phyloP scores from a whole-genome alignment of 805 yeast genomes.

The Kuraishia floccosa region DNA sequence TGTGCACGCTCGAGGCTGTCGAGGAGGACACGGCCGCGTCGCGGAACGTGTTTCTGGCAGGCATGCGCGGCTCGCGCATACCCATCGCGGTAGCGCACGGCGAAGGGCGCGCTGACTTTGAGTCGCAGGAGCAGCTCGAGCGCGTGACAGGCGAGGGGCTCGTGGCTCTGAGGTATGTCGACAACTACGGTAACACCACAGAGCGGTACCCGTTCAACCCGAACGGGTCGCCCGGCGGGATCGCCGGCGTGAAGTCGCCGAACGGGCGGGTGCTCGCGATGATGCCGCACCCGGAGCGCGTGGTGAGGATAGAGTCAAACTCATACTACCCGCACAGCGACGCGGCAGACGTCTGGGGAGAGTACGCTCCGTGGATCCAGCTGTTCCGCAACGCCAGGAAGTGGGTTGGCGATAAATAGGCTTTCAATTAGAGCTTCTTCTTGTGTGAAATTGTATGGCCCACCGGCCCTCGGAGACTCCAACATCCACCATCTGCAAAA shows the following conservation, averaged over 20 bases:
- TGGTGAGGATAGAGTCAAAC: slow-evolving; percentile 75
- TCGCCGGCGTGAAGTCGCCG: slow-evolving; percentile 82
- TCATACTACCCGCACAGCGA: slow-evolving; percentile 74
- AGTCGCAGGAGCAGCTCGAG: slow-evolving; percentile 27
- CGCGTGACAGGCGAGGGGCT: slow-evolving; percentile 41
- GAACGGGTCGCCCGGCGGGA: slow-evolving; percentile 89
- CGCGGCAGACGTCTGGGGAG: slow-evolving; percentile 58
- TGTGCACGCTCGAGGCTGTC: slow-evolving; percentile 73
- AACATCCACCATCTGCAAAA: slow-evolving; percentile 25
- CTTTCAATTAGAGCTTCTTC: not conserved
- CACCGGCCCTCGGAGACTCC: slow-evolving; percentile 52
- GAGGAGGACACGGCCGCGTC: slow-evolving; percentile 9
- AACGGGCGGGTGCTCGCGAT: slow-evolving; percentile 93
- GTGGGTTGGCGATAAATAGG: slow-evolving; percentile 52
- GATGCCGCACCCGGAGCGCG: slow-evolving; percentile 99
- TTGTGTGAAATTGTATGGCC: slow-evolving; percentile 45
- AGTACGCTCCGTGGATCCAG: slow-evolving; percentile 92
- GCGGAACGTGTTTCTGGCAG: slow-evolving; percentile 62
- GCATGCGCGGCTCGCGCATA: slow-evolving; percentile 86
- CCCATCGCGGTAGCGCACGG: slow-evolving; percentile 99
- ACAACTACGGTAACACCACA: slow-evolving; percentile 81
- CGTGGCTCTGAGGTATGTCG: slow-evolving; percentile 70
- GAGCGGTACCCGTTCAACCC: slow-evolving; percentile 89
- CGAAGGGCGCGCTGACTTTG: slow-evolving; percentile 85
- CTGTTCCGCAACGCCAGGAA: slow-evolving; percentile 86